Conservation (phyloP, 1,139 yeast species). For the Saccharomyces uvarum region DNA sequence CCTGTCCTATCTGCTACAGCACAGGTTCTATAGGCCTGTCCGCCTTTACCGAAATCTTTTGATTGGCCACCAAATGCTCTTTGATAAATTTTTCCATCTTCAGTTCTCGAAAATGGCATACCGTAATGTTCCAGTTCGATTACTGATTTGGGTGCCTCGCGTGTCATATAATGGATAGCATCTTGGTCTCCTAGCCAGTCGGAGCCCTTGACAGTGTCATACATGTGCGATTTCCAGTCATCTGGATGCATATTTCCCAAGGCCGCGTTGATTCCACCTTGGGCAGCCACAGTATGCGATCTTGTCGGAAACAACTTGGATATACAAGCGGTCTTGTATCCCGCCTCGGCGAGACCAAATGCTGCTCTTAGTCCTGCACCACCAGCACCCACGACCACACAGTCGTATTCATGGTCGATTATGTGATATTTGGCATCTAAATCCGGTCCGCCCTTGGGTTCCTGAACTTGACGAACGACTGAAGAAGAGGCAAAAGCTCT, state of each 20-base stretch:
- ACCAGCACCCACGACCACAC: constrained; percentile 97
- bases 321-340: constrained; percentile 95
- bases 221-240: constrained; percentile 99
- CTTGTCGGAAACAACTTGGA: constrained; percentile 96
- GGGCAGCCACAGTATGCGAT: constrained; percentile 98
- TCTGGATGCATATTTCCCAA: constrained; percentile 92
- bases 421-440: constrained; percentile 59
- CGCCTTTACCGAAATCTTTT: constrained; percentile 92
- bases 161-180: constrained; percentile 97
- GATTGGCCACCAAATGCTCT: constrained; percentile 99
- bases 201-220: constrained; percentile 98
- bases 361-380: constrained; percentile 99
- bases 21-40: constrained; percentile 98
- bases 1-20: constrained; percentile 99
- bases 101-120: constrained; percentile 95
- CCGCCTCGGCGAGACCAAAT: constrained; percentile 93
- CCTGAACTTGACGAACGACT: neutral
- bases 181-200: constrained; percentile 99
- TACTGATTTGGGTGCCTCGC: constrained; percentile 93
- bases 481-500: neutral
- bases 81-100: constrained; percentile 94
- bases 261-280: constrained; percentile 99
- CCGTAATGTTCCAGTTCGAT: constrained; percentile 97
- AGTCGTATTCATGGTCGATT: constrained; percentile 94
- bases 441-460: neutral